Conservation (phyloP, 352 stramenopile genomes). For the Globisporangium cystogenes region DNA sequence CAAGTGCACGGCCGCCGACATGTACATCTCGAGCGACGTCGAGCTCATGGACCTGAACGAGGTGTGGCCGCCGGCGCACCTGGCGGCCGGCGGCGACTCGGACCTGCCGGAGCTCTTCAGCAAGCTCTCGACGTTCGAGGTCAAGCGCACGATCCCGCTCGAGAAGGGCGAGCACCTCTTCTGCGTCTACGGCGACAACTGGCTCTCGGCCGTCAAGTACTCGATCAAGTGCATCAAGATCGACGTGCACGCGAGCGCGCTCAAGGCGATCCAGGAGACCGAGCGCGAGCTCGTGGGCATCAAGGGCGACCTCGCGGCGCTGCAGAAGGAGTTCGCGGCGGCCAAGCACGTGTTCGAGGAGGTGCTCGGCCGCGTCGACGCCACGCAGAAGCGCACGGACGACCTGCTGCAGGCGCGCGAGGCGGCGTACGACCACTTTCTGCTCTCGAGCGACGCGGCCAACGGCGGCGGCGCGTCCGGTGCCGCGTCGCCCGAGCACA, state of each 20-base stretch:
- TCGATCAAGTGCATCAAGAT: constrained; percentile 85
- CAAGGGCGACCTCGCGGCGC: constrained; percentile 66
- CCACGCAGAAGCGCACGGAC: constrained; percentile 66
- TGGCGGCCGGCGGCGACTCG: constrained; percentile 44
- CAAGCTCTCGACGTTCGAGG: constrained; percentile 79
- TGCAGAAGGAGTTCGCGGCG: constrained; percentile 77
- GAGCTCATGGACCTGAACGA: constrained; percentile 88
- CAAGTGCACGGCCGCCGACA: constrained; percentile 80
- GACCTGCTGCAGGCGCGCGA: constrained; percentile 65
- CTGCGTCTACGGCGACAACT: constrained; percentile 88
- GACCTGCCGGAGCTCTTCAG: constrained; percentile 81
- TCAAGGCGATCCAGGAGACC: constrained; percentile 63
- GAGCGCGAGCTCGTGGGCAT: constrained; percentile 72
- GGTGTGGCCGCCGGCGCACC: constrained; percentile 58
- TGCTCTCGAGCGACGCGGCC: constrained; percentile 48
- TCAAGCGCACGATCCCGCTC: constrained; percentile 69
- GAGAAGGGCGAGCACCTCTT: constrained; percentile 83
- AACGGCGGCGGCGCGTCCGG: constrained; percentile 14
- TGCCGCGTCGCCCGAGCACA: constrained; percentile 22
- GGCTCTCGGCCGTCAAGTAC: constrained; percentile 85
- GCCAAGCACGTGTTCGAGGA: constrained; percentile 82
- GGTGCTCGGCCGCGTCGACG: constrained; percentile 57
- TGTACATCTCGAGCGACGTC: constrained; percentile 80
- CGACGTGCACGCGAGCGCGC: constrained; percentile 37
- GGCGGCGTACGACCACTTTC: constrained; percentile 68